Conservation (phyloP, 805 yeast genomes). For the Schwanniomyces polymorphus region DNA sequence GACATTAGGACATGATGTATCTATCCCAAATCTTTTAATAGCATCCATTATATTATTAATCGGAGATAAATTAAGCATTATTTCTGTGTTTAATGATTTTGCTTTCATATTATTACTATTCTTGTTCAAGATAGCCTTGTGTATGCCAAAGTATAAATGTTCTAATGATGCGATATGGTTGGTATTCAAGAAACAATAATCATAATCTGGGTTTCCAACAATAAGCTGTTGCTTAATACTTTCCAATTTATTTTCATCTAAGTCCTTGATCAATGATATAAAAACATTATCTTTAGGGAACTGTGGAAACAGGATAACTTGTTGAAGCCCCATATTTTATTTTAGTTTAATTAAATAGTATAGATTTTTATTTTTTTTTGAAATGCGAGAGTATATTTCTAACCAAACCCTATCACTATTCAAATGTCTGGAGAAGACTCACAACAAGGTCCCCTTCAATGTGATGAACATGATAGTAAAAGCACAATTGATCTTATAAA, state of each 20-base stretch:
- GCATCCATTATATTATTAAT: constrained; percentile 72
- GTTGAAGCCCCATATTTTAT: constrained; percentile 2
- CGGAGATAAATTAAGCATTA: constrained; percentile 68
- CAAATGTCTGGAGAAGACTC: not conserved
- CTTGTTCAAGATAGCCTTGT: constrained; percentile 58
- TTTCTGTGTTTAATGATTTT: constrained; percentile 67
- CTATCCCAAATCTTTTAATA: constrained; percentile 67
- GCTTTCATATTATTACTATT: constrained; percentile 54
- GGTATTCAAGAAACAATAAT: constrained; percentile 69
- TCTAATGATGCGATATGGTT: constrained; percentile 56
- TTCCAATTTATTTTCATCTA: constrained; percentile 35
- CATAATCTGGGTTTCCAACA: constrained; percentile 46
- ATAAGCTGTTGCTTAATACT: constrained; percentile 47
- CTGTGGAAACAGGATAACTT: constrained; percentile 41
- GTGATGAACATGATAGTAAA: not conserved
- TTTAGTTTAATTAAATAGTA: not conserved
- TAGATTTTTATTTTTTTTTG: not conserved
- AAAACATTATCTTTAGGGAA: constrained; percentile 37
- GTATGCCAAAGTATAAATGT: constrained; percentile 60
- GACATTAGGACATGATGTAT: constrained; percentile 44
- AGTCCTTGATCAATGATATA: constrained; percentile 46
- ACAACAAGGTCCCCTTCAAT: not conserved
- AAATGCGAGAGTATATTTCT: not conserved
- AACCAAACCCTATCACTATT: not conserved
- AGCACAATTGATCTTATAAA: constrained; percentile 2